Conservation (phyloP, 345 rosid genomes). For the Lepidium sativum region DNA sequence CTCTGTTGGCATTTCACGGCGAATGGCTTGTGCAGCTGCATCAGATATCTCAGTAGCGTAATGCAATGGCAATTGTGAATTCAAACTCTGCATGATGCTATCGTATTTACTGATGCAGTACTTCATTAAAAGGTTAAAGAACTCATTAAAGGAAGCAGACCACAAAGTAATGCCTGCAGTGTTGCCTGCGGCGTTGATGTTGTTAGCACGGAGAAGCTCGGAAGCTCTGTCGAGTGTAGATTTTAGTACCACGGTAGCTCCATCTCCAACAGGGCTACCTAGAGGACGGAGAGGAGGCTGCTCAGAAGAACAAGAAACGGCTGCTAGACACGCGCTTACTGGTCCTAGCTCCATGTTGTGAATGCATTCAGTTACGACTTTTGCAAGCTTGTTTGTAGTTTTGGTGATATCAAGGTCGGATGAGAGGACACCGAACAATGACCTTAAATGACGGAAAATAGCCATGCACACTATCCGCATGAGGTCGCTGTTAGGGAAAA, state of each 20-base stretch:
- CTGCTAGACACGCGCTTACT: constrained; percentile 78
- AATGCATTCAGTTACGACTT: constrained; percentile 47
- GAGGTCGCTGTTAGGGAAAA: constrained; percentile 61
- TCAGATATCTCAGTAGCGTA: constrained; percentile 37
- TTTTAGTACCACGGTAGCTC: constrained; percentile 56
- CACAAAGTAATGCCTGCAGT: constrained; percentile 51
- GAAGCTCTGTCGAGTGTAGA: constrained; percentile 75
- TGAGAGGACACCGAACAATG: constrained; percentile 68
- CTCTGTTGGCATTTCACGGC: constrained; percentile 78
- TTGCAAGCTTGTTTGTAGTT: constrained; percentile 56
- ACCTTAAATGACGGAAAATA: constrained; percentile 81
- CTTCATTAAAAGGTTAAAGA: constrained; percentile 69
- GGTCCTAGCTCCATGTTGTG: constrained; percentile 71
- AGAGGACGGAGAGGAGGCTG: constrained; percentile 90
- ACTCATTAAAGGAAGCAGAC: constrained; percentile 89
- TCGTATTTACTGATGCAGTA: constrained; percentile 79
- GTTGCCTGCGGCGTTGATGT: too few species aligned
- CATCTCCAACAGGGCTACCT: constrained; percentile 73
- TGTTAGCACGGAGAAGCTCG: constrained; percentile 49
- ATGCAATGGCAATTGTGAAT: constrained; percentile 31
- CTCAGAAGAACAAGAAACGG: constrained; percentile 83
- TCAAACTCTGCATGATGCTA: constrained; percentile 57
- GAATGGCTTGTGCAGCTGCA: constrained; percentile 61
- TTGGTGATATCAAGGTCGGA: constrained; percentile 56
- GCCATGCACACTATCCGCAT: constrained; percentile 88